Base-by-base conservation (phyloP, 306 rosid genomes). In the Datisca glomerata region DNA sequence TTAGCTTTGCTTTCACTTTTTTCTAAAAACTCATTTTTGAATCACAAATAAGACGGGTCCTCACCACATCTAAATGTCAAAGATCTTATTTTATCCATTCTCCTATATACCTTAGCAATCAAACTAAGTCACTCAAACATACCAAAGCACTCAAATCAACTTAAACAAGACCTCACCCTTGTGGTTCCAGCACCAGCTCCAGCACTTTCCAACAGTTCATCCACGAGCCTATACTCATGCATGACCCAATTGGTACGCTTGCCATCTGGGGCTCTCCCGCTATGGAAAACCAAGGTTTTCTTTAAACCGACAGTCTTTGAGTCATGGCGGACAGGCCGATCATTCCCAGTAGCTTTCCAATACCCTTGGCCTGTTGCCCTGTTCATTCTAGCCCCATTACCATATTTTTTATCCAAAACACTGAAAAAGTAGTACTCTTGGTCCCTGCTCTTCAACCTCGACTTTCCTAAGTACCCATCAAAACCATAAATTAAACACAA, bases 341-440 rank as follows among this genome's bases (percentile, higher is more conserved):
- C 98, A 45, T 91, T 91, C 9, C 98, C 98, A 0, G 98, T 91
- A 4, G 98, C 98, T 63, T 91, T 91, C 98, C 98, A 91, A 68
- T 91, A 91, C 22, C 98, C 98, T 65, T 55, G 59, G 72, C 38
- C 54, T 0, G 98, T 91, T 32, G 98, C 98, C 71, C 98, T 61
- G 56, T 91, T 91, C 98, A 91, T 91, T 58, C 98, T 84, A 17
- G 96, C 98, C 49, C 98, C 98, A 71, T 84, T 91, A 6, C 98
- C 98, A 51, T 91, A 91, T 57, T 91, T 91, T 86, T 76, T 80
- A 44, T 91, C 98, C 81, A 91, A 64, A 41, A 94, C 94, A 64
- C 98, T 76, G 47, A 91, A 91, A 43, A 91, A 91, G 17, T 91
- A 91, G 92, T 86, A 91, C 48, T 91, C 98, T 6, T 91, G 95